Evolutionary conservation across 1,139 yeast genomes (phyloP).

Genomic region (Taphrina pruni): DNA sequence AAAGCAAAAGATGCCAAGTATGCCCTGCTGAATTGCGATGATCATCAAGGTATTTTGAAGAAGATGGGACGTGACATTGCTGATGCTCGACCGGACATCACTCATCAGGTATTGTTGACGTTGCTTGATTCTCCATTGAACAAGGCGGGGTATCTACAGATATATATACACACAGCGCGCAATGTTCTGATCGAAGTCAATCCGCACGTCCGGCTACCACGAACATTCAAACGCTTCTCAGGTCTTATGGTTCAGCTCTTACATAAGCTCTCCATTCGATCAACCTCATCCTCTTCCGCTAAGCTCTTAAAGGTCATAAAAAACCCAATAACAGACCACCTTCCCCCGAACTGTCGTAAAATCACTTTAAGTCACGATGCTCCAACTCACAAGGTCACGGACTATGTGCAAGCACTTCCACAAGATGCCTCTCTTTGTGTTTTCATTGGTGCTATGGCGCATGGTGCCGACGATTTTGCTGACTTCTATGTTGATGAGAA

Average conservation of each 20-base stretch:
- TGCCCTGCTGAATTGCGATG: constrained; percentile 93
- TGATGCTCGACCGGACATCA: constrained; percentile 97
- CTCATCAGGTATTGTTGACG: constrained; percentile 78
- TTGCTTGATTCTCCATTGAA: constrained; percentile 93
- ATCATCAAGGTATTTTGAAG: constrained; percentile 92
- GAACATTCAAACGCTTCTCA: constrained; percentile 95
- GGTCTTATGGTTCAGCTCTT: constrained; percentile 96
- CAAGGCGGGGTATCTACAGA: constrained; percentile 95
- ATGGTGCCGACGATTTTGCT: constrained; percentile 96
- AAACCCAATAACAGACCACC: constrained; percentile 94
- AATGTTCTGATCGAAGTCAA: constrained; percentile 94
- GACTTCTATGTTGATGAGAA: constrained; percentile 97
- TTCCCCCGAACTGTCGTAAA: constrained; percentile 94
- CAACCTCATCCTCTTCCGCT: constrained; percentile 87
- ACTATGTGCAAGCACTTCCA: constrained; percentile 78
- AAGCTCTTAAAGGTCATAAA: constrained; percentile 90
- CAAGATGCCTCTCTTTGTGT: constrained; percentile 94
- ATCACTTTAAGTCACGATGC: constrained; percentile 95
- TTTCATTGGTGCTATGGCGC: constrained; percentile 98
- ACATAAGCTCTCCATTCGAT: constrained; percentile 88
- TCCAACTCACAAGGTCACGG: constrained; percentile 83
- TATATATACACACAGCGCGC: constrained; percentile 91
- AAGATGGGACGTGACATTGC: constrained; percentile 97
- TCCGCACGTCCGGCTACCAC: constrained; percentile 94
- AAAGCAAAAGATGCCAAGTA: constrained; percentile 65